Conservation (phyloP, 2,329 filamentous ascomycete genomes). For the Nannizzia gypsea region DNA sequence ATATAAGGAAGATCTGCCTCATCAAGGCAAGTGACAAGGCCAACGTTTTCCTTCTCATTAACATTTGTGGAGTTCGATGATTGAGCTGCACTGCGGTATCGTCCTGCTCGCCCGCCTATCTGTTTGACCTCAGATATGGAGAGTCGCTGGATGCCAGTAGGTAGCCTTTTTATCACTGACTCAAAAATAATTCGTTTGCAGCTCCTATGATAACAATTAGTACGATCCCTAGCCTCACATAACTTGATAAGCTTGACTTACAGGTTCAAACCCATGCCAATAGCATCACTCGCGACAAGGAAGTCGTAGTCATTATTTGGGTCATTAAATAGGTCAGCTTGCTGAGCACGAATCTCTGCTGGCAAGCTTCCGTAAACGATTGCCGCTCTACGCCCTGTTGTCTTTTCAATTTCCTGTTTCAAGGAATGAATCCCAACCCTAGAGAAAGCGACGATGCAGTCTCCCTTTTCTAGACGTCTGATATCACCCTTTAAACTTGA, state of each 20-base stretch:
- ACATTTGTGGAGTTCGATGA: constrained; percentile 21
- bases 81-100: constrained; percentile 62
- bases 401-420: constrained; percentile 62
- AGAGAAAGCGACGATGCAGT: constrained; percentile 80
- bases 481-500: constrained; percentile 54
- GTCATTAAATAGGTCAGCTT: constrained; percentile 89
- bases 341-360: constrained; percentile 81
- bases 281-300: constrained; percentile 85
- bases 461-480: constrained; percentile 64
- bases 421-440: constrained; percentile 69
- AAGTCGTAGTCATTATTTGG: constrained; percentile 92
- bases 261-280: constrained; percentile 94
- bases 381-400: constrained; percentile 69
- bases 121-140: constrained; percentile 76
- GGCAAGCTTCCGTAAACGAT: constrained; percentile 88
- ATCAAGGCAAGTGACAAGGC: constrained; percentile 70
- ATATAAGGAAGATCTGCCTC: constrained; percentile 54
- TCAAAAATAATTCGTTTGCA: constrained; percentile 89
- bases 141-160: constrained; percentile 46
- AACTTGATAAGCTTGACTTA: constrained; percentile 33
- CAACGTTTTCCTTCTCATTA: constrained; percentile 38
- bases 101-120: constrained; percentile 83
- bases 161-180: constrained; percentile 60
- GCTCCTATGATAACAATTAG: constrained; percentile 34
- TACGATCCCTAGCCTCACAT: constrained; percentile 6